Evolutionary conservation across 1,284 basidiomycete species (phyloP), one percentile per base, ranked within the genome.

Genomic region (Rhodofomes roseus): DNA sequence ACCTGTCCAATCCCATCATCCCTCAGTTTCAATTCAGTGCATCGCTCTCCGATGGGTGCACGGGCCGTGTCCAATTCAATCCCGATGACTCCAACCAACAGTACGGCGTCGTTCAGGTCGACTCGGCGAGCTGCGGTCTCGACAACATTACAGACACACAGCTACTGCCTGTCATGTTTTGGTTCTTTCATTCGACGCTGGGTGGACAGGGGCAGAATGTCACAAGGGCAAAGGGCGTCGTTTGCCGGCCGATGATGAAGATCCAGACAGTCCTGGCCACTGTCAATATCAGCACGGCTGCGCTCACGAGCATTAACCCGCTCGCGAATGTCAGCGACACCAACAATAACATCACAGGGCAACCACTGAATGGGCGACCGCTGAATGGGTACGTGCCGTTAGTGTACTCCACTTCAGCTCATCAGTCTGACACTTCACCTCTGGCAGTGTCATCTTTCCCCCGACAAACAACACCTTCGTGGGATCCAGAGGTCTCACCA

Each of bases 141-240:
- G 64, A 69, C 14, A 60, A 70, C 8, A 60, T 56, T 9, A 48
- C 73, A 18, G 71, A 79, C 43, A 60, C 75, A n/a, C 61, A 73
- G 20, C 80, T 83, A 58, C 77, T 75, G 46, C 83, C 85, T 1
- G 81, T 87, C 39, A 79, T 87, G 74, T 89, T 88, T 63, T 88
- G 86, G 86, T 87, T 71, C 56, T 79, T 71, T 76, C 75, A 56
- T 66, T 66, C 40, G 25, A 61, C 20, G 63, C 73, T 66, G 20
- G 67, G 70, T 40, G 70, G 62, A 23, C 62, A 51, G 22, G 69
- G 73, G 9, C 73, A 82, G 58, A 80, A 78, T 0, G 74, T 76
- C 11, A 34, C 31, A 11, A 34, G 31, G 31, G 31, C 31, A 11
- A 34, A 34, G 54, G 79, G 77, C 2, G 76, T 88, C 2, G 86